A percentile compares a stretch with the other conserved stretches of the same genome.
Conservation (phyloP, 345 rosid species). For the Brassica nigra region DNA sequence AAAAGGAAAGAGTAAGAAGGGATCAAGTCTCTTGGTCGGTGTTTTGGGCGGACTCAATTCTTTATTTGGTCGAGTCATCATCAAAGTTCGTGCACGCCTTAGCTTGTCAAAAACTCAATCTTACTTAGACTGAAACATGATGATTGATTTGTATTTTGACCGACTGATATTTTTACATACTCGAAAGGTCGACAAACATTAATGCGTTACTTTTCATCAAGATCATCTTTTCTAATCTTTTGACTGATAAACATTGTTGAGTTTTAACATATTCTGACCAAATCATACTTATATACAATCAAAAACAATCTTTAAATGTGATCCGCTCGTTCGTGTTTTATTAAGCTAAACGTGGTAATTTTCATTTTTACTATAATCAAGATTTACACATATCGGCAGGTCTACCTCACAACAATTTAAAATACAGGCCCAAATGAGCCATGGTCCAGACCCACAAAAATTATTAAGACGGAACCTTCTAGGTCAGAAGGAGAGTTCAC, state of each 20-base stretch:
- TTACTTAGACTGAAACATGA: slow-evolving; percentile 18
- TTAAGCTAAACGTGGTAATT: neutral
- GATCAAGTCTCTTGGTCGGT: slow-evolving; percentile 45
- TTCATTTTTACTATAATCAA: neutral
- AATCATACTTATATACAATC: neutral
- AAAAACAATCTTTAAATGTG: neutral
- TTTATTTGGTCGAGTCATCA: slow-evolving; percentile 46
- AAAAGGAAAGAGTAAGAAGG: slow-evolving; percentile 38
- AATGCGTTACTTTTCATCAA: slow-evolving; percentile 1
- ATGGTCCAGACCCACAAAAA: neutral
- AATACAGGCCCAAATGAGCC: neutral
- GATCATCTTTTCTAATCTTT: neutral
- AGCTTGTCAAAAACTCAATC: slow-evolving; percentile 30
- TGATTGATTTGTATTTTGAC: slow-evolving; percentile 28
- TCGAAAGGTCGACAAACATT: neutral
- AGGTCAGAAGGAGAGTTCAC: neutral
- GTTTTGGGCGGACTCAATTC: slow-evolving; percentile 44
- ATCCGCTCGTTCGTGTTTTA: neutral
- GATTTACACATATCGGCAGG: neutral
- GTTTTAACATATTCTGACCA: neutral
- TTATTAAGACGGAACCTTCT: neutral
- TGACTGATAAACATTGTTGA: neutral
- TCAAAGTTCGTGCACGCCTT: slow-evolving; percentile 57
- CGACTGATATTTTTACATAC: neutral
- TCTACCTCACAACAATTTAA: neutral